Evolutionary conservation across 2,329 filamentous ascomycete species (phyloP).

Genomic region (Arthrocladium fulminans): DNA sequence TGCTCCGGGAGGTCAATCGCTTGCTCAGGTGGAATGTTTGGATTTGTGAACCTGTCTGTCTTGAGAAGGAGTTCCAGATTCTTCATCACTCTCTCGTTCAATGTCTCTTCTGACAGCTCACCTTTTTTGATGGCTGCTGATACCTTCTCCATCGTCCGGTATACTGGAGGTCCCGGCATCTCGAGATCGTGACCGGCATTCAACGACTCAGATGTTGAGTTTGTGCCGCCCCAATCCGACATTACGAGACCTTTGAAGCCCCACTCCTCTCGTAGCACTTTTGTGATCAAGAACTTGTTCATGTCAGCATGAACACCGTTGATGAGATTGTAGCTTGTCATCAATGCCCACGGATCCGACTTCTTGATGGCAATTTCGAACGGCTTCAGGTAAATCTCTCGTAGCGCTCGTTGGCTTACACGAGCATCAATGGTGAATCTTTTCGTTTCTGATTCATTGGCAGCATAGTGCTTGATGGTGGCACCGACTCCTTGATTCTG

Average conservation of each 20-base stretch:
- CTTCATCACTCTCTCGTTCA: conserved; percentile 27
- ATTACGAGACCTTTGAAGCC: conserved; percentile 57
- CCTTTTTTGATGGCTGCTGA: conserved; percentile 24
- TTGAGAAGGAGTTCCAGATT: conserved; percentile 27
- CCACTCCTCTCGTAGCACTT: conserved; percentile 66
- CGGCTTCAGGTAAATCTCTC: conserved; percentile 19
- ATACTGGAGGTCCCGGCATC: conserved; percentile 22
- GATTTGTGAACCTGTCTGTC: conserved; percentile 9
- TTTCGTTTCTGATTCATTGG: conserved; percentile 14
- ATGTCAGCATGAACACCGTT: conserved; percentile 52
- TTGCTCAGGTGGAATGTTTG: conserved; percentile 10
- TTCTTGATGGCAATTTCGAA: conserved; percentile 14
- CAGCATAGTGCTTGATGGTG: conserved; percentile 18
- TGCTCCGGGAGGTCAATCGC: conserved; percentile 14
- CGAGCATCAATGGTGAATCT: conserved; percentile 15
- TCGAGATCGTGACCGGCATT: conserved; percentile 25
- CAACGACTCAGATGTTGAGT: conserved; percentile 19
- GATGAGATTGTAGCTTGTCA: conserved; percentile 17
- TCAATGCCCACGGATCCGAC: conserved; percentile 10
- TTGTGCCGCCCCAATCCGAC: conserved; percentile 30
- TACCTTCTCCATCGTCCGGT: conserved; percentile 28
- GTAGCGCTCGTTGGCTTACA: conserved; percentile 11
- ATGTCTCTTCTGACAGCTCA: conserved; percentile 23
- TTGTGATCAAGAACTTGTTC: conserved; percentile 67
- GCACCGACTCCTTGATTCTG: conserved; percentile 15